Evolutionary conservation across 1,284 basidiomycete species (phyloP).

Genomic region (Ustilago hordei): DNA sequence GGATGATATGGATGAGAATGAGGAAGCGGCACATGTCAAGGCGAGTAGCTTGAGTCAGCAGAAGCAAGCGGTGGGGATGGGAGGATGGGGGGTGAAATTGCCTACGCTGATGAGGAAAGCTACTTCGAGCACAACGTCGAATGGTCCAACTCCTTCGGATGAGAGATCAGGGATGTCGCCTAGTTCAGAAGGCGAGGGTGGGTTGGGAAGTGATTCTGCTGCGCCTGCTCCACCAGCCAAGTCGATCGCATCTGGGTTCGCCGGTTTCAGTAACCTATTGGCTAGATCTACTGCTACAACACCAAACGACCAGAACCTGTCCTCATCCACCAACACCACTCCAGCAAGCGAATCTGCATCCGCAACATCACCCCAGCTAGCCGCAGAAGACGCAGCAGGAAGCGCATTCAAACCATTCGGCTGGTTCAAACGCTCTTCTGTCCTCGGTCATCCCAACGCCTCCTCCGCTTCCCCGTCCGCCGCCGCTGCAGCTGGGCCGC

Average conservation of each 20-base stretch:
- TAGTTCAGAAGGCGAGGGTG: background rate
- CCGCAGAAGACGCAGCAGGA: conserved; percentile 19
- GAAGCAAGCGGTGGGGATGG: conserved; percentile 11
- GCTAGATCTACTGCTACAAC: conserved; percentile 18
- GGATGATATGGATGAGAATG: conserved; percentile 54
- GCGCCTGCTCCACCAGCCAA: conserved; percentile 6
- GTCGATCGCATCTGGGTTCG: conserved; percentile 39
- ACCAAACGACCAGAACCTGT: conserved; percentile 1
- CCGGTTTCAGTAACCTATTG: conserved; percentile 39
- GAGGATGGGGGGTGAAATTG: conserved; percentile 49
- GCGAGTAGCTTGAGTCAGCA: conserved; percentile 16
- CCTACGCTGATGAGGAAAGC: conserved; percentile 52
- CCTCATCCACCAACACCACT: conserved; percentile 1
- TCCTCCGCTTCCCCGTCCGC: conserved; percentile 2
- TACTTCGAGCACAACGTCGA: conserved; percentile 32
- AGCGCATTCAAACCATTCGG: conserved; percentile 44
- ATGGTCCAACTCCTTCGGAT: conserved; percentile 36
- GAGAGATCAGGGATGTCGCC: conserved; percentile 14
- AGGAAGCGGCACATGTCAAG: conserved; percentile 31
- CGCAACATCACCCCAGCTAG: conserved; percentile 7
- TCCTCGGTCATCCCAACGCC: conserved; percentile 3
- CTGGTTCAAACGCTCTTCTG: conserved; percentile 51
- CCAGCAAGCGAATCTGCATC: background rate
- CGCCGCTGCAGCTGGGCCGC: background rate
- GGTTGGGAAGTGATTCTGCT: background rate